Conservation (phyloP, 2,329 filamentous ascomycete species). For the Tricladium varicosporioides region DNA sequence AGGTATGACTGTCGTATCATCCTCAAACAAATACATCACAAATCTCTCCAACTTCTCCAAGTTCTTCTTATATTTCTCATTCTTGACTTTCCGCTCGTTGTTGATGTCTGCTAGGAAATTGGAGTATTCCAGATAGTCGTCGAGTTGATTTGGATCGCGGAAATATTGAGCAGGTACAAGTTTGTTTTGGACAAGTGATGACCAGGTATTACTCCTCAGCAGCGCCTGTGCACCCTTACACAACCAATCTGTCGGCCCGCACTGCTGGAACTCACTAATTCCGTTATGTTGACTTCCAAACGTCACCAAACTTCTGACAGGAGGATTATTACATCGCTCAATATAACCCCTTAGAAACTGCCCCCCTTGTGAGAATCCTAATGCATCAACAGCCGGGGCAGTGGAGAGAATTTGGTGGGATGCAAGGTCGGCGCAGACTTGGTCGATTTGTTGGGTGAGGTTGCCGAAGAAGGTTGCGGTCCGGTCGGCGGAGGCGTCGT, state of each 20-base stretch:
- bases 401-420: slow-evolving; percentile 76
- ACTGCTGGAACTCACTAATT: slow-evolving; percentile 78
- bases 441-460: slow-evolving; percentile 71
- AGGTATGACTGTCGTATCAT: slow-evolving; percentile 82
- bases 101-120: slow-evolving; percentile 96
- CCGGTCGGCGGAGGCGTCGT: slow-evolving; percentile 65
- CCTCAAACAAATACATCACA: slow-evolving; percentile 85
- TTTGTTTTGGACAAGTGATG: slow-evolving; percentile 68
- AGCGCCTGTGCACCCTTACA: slow-evolving; percentile 79
- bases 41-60: slow-evolving; percentile 70
- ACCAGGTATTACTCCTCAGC: slow-evolving; percentile 79
- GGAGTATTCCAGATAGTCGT: slow-evolving; percentile 73
- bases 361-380: slow-evolving; percentile 94
- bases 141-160: slow-evolving; percentile 67
- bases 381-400: slow-evolving; percentile 79
- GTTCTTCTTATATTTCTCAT: slow-evolving; percentile 68
- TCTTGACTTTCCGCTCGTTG: slow-evolving; percentile 80
- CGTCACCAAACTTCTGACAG: slow-evolving; percentile 63
- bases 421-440: slow-evolving; percentile 76
- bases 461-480: slow-evolving; percentile 90
- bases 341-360: slow-evolving; percentile 92
- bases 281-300: slow-evolving; percentile 76
- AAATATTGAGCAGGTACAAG: slow-evolving; percentile 96
- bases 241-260: slow-evolving; percentile 69
- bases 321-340: slow-evolving; percentile 71